phyloP scores from a whole-genome alignment of 306 rosid species.

The Cicer bijugum region DNA sequence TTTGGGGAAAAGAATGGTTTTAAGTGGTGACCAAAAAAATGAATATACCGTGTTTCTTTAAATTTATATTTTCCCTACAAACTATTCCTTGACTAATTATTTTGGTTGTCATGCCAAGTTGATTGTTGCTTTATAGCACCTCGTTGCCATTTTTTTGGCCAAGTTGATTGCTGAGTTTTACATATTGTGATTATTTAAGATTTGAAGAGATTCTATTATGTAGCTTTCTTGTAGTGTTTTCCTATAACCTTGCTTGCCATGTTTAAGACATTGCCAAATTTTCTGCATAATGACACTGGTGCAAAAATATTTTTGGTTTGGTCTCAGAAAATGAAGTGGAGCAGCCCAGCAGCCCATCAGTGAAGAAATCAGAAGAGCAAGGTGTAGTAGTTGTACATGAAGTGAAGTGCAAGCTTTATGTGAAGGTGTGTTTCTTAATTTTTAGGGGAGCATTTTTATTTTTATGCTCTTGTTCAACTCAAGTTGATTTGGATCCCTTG shows the following conservation, averaged over 20 bases:
- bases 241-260: constrained; percentile 21
- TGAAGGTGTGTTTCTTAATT: constrained; percentile 64
- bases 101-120: background rate
- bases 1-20: background rate
- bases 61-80: background rate
- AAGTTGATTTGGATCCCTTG: constrained; percentile 37
- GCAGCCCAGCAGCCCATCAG: constrained; percentile 96
- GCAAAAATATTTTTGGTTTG: constrained; percentile 38
- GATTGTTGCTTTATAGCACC: background rate
- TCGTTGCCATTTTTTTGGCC: background rate
- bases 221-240: background rate
- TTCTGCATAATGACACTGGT: constrained; percentile 1
- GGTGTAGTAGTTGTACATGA: constrained; percentile 88
- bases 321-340: constrained; percentile 70
- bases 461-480: constrained; percentile 20
- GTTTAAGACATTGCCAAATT: constrained; percentile 8
- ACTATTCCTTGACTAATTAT: background rate
- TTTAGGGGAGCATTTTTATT: constrained; percentile 22
- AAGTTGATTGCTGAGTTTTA: constrained; percentile 5
- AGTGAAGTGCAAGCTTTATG: constrained; percentile 94
- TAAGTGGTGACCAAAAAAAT: background rate
- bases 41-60: background rate
- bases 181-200: background rate
- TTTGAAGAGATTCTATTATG: background rate
- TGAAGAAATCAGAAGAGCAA: constrained; percentile 84